Percentiles rank a stretch among this genome's conserved stretches.
These are phyloP conservation scores for Melampsora medusae DNA, from an alignment of 1,284 basidiomycete species.

Conservation along the genomic window DNA sequence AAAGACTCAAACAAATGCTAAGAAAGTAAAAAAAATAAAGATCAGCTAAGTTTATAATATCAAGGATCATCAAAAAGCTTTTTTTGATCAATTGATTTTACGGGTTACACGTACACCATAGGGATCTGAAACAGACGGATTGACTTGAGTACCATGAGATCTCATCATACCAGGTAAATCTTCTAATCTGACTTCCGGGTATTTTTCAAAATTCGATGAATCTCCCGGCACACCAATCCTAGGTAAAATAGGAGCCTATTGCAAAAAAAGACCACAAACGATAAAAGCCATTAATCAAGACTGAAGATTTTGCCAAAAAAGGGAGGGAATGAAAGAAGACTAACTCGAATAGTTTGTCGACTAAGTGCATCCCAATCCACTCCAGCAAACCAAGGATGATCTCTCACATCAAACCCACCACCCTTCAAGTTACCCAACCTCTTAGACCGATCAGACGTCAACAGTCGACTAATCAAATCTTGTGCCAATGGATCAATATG, in stretches of 20 bases:
- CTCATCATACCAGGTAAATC: slow-evolving; percentile 49
- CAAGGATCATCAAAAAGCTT: too few species aligned
- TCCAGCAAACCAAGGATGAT: slow-evolving; percentile 52
- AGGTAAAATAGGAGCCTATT: slow-evolving; percentile 51
- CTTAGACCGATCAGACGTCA: slow-evolving; percentile 50
- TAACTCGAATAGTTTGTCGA: slow-evolving; percentile 48
- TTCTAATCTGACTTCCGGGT: slow-evolving; percentile 48
- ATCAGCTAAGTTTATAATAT: background rate
- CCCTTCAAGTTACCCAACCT: slow-evolving; percentile 51
- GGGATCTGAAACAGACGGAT: background rate
- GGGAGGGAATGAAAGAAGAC: background rate
- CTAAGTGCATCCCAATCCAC: slow-evolving; percentile 51
- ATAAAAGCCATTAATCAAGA: background rate
- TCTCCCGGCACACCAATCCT: slow-evolving; percentile 47
- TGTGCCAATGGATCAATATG: slow-evolving; percentile 49
- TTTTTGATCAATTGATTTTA: too few species aligned
- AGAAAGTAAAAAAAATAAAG: background rate
- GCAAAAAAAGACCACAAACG: background rate
- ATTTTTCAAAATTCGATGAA: slow-evolving; percentile 51
- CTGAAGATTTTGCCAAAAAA: background rate
- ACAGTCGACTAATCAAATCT: slow-evolving; percentile 49
- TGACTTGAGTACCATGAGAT: slow-evolving; percentile 31
- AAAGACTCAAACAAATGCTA: slow-evolving; percentile 29
- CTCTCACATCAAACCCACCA: slow-evolving; percentile 50
- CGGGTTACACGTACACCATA: slow-evolving; percentile 15